phyloP scores from a whole-genome alignment of 129 eudicot genomes.

The Cynara cardunculus region DNA sequence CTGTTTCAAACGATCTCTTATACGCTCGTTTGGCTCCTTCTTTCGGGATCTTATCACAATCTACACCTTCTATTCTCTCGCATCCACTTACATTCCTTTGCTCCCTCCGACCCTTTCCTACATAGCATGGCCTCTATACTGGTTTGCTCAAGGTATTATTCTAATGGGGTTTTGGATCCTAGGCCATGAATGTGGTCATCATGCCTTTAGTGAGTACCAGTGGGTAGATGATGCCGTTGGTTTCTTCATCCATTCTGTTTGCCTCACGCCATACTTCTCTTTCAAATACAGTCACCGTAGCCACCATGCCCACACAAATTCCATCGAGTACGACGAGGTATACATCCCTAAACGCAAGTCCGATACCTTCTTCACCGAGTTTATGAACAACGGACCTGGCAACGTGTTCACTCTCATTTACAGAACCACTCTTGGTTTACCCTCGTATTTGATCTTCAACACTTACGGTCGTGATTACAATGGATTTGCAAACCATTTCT shows the following conservation, averaged over 20 bases:
- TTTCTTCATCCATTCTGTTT: slow-evolving; percentile 27
- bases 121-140: slow-evolving; percentile 28
- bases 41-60: slow-evolving; percentile 16
- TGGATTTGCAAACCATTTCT: slow-evolving; percentile 26
- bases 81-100: slow-evolving; percentile 15
- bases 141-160: slow-evolving; percentile 26
- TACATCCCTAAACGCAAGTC: slow-evolving; percentile 29
- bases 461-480: slow-evolving; percentile 18
- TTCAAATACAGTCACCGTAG: slow-evolving; percentile 30
- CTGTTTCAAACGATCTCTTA: slow-evolving; percentile 27
- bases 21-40: slow-evolving; percentile 25
- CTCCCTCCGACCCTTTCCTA: slow-evolving; percentile 16
- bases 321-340: slow-evolving; percentile 31
- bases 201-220: slow-evolving; percentile 28
- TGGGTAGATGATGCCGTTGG: slow-evolving; percentile 24
- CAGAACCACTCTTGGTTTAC: slow-evolving; percentile 24
- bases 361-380: slow-evolving; percentile 22
- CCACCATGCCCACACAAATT: slow-evolving; percentile 35
- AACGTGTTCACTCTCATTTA: slow-evolving; percentile 16
- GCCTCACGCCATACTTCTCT: slow-evolving; percentile 24
- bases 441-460: slow-evolving; percentile 27
- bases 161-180: slow-evolving; percentile 31
- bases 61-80: slow-evolving; percentile 13
- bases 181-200: slow-evolving; percentile 35
- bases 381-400: slow-evolving; percentile 33